phyloP scores from a whole-genome alignment of 306 rosid species.

The Cucumis melo region DNA sequence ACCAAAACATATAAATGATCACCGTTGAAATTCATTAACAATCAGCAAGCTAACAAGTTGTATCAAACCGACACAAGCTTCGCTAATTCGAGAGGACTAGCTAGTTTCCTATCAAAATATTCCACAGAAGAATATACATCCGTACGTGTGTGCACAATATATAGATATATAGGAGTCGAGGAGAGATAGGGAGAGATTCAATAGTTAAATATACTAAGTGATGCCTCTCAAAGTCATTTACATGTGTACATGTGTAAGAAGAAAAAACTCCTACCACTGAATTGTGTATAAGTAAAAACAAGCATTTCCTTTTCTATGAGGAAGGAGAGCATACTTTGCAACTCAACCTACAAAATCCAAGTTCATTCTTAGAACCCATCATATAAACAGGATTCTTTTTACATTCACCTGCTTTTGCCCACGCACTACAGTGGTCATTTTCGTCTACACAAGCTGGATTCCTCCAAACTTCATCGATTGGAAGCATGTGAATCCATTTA shows the following conservation, averaged over 20 bases:
- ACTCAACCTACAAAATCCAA: conserved; percentile 75
- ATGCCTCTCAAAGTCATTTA: background rate
- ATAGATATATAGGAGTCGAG: no score
- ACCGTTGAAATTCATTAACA: background rate
- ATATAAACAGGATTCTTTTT: conserved; percentile 62
- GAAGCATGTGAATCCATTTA: conserved; percentile 88
- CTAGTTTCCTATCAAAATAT: background rate
- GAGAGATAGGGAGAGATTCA: background rate
- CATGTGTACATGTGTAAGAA: background rate
- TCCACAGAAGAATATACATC: background rate
- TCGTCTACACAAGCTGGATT: conserved; percentile 42
- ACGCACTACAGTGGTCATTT: conserved; percentile 38
- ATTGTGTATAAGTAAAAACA: background rate
- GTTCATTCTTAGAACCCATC: conserved; percentile 40
- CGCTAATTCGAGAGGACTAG: background rate
- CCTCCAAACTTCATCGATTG: conserved; percentile 28
- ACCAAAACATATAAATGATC: background rate
- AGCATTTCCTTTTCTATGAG: background rate
- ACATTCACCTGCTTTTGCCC: conserved; percentile 82
- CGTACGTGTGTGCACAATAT: no score
- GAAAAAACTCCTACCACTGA: background rate
- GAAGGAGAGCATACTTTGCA: conserved; percentile 48
- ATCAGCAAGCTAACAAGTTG: background rate
- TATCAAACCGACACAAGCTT: background rate
- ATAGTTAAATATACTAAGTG: background rate